Conservation (phyloP, 164 flowering plant genomes). For the Euptelea pleiosperma region DNA sequence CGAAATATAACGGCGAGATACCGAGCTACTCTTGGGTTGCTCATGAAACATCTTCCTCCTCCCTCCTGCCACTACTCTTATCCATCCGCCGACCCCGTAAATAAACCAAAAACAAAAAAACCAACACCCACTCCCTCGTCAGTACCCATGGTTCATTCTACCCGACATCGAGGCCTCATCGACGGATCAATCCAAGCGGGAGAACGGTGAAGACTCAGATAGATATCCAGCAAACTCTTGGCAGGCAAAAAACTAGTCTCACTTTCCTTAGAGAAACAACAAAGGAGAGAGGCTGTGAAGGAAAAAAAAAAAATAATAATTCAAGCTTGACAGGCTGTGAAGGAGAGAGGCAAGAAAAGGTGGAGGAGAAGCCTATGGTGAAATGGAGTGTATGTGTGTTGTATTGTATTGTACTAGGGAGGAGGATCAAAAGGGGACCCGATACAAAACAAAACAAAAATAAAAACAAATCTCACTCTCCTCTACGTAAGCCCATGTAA, state of each 20-base stretch:
- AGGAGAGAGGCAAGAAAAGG: slow-evolving; percentile 24
- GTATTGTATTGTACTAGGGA: slow-evolving; percentile 21
- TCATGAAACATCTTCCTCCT: slow-evolving; percentile 34
- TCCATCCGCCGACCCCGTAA: slow-evolving; percentile 24
- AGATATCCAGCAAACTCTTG: slow-evolving; percentile 24
- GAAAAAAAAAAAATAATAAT: slow-evolving; percentile 26
- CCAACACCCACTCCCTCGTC: slow-evolving; percentile 9
- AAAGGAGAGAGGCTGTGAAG: slow-evolving; percentile 13
- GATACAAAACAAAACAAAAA: slow-evolving; percentile 23
- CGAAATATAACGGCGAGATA: slow-evolving; percentile 10
- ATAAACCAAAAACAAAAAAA: background rate
- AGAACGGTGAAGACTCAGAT: slow-evolving; percentile 16
- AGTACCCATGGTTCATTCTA: slow-evolving; percentile 17
- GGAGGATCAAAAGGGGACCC: slow-evolving; percentile 25
- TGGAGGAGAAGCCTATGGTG: slow-evolving; percentile 30
- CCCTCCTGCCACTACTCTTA: slow-evolving; percentile 15
- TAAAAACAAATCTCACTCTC: slow-evolving; percentile 32
- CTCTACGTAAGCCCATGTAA: slow-evolving; percentile 28
- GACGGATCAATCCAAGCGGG: slow-evolving; percentile 34
- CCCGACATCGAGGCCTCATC: slow-evolving; percentile 4
- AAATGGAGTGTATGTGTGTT: slow-evolving; percentile 11
- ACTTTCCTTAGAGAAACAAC: slow-evolving; percentile 37
- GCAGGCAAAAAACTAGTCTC: slow-evolving; percentile 12
- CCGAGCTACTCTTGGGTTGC: slow-evolving; percentile 9
- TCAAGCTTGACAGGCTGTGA: slow-evolving; percentile 58